Conservation (phyloP, 305 asterid genomes). For the Striga hermonthica region DNA sequence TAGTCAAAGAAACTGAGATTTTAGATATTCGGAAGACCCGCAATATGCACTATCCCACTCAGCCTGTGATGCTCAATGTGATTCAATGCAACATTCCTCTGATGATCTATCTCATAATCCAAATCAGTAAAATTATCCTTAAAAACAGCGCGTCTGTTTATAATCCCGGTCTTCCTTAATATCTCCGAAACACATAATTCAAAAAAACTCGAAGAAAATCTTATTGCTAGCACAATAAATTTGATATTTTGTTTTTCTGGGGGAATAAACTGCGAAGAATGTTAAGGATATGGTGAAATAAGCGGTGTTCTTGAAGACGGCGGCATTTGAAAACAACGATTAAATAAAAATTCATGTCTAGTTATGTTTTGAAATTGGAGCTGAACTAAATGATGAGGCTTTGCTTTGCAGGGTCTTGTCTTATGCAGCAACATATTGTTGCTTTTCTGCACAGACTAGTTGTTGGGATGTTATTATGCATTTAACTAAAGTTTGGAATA, state of each 20-base stretch:
- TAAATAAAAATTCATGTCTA: constrained; percentile 16
- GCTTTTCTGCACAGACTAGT: constrained; percentile 62
- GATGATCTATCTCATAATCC: constrained; percentile 68
- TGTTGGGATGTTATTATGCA: constrained; percentile 62
- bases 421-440: constrained; percentile 34
- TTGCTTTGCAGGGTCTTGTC: constrained; percentile 46
- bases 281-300: too few relatives aligned
- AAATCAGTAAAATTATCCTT: constrained; percentile 71
- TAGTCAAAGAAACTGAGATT: constrained; percentile 81
- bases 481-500: constrained; percentile 49
- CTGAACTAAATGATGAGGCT: constrained; percentile 29
- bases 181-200: constrained; percentile 49
- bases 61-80: constrained; percentile 86
- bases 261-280: too few relatives aligned
- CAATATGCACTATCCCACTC: constrained; percentile 86
- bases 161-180: constrained; percentile 60
- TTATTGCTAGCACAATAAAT: too few relatives aligned
- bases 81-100: constrained; percentile 72
- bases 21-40: constrained; percentile 69
- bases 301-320: constrained; percentile 33
- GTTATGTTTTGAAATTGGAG: too few relatives aligned
- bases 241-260: too few relatives aligned
- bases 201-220: neutral
- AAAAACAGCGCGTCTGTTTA: constrained; percentile 77
- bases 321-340: constrained; percentile 35